Evolutionary conservation across 768 basidiomycete species (phyloP), one percentile per base, ranked within the genome.

Genomic region (Tylopilus vinaceipallidus): DNA sequence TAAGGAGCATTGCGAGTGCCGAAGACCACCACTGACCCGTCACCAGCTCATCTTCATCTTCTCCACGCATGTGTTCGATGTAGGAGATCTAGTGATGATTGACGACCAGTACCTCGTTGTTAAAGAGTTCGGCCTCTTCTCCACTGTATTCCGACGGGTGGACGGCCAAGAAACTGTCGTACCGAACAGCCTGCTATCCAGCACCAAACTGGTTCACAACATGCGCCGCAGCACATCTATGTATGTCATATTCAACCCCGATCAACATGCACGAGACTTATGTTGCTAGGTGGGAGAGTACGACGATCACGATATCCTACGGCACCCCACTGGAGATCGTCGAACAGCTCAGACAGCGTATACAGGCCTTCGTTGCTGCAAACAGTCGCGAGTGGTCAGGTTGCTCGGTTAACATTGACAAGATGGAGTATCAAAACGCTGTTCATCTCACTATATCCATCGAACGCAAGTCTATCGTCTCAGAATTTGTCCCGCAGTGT

Each of bases 1-100:
- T 86, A 52, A 47, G 79, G 65, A 41, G 27, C 17, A 29, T 51
- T 29, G 23, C 19, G 35, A 35, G 27, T 44, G 11, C 43, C 22
- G 16, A 32, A 13, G 34, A 19, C 17, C 14, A 44, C 40, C 35
- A 13, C 26, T 54, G 27, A 54, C n/a, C 20, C 14, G 3, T 41
- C 10, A 24, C 4, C 42, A 88, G 86, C 77, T 91, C 19, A 86
- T 91, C 59, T 91, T 91, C 71, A 89, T 90, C 50, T 89, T 90
- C 65, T 86, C 84, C 1, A 90, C 88, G 0, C 89, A 91, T 61
- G 84, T 88, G n/a, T 91, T 86, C 56, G 88, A 90, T 62, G 84
- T 91, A 7, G 88, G 88, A 7, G 88, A 91, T 58, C 68, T 90
- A 26, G 84, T 91, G 7, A 80, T 91, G 77, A 89, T 91, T 54